A percentile compares a stretch with the other conserved stretches of the same genome.
Evolutionary conservation across 2,329 filamentous ascomycete genomes (phyloP).

Genomic region (Truncatella angustata): DNA sequence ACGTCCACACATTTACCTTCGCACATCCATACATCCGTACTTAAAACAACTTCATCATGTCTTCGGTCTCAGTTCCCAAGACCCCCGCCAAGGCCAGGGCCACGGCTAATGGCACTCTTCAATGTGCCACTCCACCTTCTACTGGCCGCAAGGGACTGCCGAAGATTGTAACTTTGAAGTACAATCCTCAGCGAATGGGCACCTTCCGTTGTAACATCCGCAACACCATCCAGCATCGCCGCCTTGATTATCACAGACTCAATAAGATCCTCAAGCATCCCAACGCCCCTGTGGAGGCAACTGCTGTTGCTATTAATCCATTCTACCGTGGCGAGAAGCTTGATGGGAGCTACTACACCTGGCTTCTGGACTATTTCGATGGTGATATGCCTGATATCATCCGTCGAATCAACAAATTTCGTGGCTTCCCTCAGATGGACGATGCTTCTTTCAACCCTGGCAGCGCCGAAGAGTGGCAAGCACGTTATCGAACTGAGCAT

Average conservation of each 20-base stretch:
- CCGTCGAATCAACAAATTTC: constrained; percentile 5
- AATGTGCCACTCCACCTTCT: background rate
- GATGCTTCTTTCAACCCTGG: background rate
- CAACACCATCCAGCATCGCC: background rate
- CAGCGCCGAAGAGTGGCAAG: background rate
- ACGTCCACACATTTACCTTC: too few relatives aligned
- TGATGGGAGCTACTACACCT: constrained; percentile 2
- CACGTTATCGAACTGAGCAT: background rate
- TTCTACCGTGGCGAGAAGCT: background rate
- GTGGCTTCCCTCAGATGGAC: constrained; percentile 3
- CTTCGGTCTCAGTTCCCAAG: background rate
- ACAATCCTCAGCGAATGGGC: background rate
- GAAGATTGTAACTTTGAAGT: background rate
- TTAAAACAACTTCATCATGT: background rate
- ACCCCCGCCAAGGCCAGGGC: background rate
- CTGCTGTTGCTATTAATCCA: background rate
- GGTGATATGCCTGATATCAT: constrained; percentile 5
- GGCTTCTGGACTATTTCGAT: background rate
- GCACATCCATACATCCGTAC: too few relatives aligned
- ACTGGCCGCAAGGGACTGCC: background rate
- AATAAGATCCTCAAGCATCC: background rate
- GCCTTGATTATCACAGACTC: background rate
- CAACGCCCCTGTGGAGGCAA: background rate
- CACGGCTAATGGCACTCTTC: background rate
- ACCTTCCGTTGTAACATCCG: background rate